These are phyloP conservation scores for Coemansia erecta DNA, from an alignment of 192 early-diverging fungal genomes.

Conservation along the genomic window DNA sequence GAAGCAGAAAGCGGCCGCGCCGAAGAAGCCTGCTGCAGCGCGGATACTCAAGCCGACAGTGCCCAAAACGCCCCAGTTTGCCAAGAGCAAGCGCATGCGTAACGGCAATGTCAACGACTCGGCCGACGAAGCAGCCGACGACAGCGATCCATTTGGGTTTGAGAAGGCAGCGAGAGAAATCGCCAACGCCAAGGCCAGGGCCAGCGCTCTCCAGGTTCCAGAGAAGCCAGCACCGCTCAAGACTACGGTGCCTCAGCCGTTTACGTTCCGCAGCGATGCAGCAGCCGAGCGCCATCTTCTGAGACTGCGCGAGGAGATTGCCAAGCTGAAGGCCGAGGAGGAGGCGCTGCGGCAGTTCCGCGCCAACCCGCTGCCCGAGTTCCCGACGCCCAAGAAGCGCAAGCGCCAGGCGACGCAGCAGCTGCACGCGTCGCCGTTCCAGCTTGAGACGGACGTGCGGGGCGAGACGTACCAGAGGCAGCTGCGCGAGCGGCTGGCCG, in stretches of 20 bases:
- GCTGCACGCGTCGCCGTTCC: slow-evolving; percentile 60
- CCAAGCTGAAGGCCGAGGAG: slow-evolving; percentile 49
- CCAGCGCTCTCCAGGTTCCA: background rate
- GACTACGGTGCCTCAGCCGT: slow-evolving; percentile 45
- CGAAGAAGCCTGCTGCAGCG: slow-evolving; percentile 4
- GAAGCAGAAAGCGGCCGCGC: slow-evolving; percentile 8
- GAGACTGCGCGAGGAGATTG: slow-evolving; percentile 56
- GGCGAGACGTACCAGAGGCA: slow-evolving; percentile 48
- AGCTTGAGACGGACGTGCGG: slow-evolving; percentile 57
- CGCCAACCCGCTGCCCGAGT: slow-evolving; percentile 57
- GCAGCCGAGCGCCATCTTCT: slow-evolving; percentile 55
- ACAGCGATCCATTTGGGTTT: too few species aligned
- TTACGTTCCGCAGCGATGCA: slow-evolving; percentile 63
- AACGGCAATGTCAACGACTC: background rate
- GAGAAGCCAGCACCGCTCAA: slow-evolving; percentile 25
- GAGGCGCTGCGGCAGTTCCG: slow-evolving; percentile 51
- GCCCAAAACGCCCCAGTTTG: slow-evolving; percentile 48
- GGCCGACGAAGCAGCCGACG: too few species aligned
- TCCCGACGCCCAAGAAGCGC: slow-evolving; percentile 53
- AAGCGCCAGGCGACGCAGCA: slow-evolving; percentile 29
- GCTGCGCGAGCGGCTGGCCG: slow-evolving; percentile 48
- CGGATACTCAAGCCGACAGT: slow-evolving; percentile 29
- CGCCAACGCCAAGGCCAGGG: slow-evolving; percentile 4
- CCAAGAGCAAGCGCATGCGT: slow-evolving; percentile 38
- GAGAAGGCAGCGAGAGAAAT: background rate